Evolutionary conservation across 192 early-diverging fungal genomes (phyloP), one percentile per base, ranked within the genome.

Genomic region (Linnemannia zychae): DNA sequence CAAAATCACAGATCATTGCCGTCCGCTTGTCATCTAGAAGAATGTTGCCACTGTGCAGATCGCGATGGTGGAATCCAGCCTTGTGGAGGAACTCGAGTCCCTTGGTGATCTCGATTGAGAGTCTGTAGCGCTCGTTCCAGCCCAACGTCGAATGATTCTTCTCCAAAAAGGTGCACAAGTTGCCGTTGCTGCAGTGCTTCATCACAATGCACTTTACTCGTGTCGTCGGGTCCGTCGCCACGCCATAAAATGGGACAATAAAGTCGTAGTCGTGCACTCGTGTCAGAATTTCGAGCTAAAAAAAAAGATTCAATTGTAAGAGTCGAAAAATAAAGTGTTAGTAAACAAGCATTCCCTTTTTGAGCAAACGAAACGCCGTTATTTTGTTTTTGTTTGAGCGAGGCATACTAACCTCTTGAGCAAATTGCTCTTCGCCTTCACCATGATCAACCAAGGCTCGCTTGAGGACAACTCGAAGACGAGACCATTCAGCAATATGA

Each of bases 31-130:
- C 86, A 48, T 87, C 86, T 65, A 87, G 18, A 20, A 90, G 70
- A 37, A 90, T 88, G 60, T 90, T 90, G 36, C 87, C 87, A 74
- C 80, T 88, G 67, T 90, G 89, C 11, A 90, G 81, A 72, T 90
- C 89, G 16, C 87, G 70, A 72, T 90, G 89, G 36, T 88, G 74
- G 60, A 88, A 82, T 4, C 87, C 87, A 11, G 82, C 81, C 49
- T 86, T 84, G 72, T 90, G 89, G 31, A 87, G 81, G 46, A 78
- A 82, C 65, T 88, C 74, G 52, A 90, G 76, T 20, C 84, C 87
- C 37, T 84, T 80, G 12, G 86, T 76, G 48, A 89, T 87, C 74
- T 87, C 80, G 33, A 81, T 78, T 16, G 86, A 81, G 36, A 87
- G 75, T 5, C 81, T 76, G 65, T 85, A 85, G 13, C 83, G 83